Evolutionary conservation across 306 rosid genomes (phyloP).

Genomic region (Pyrus betulifolia): DNA sequence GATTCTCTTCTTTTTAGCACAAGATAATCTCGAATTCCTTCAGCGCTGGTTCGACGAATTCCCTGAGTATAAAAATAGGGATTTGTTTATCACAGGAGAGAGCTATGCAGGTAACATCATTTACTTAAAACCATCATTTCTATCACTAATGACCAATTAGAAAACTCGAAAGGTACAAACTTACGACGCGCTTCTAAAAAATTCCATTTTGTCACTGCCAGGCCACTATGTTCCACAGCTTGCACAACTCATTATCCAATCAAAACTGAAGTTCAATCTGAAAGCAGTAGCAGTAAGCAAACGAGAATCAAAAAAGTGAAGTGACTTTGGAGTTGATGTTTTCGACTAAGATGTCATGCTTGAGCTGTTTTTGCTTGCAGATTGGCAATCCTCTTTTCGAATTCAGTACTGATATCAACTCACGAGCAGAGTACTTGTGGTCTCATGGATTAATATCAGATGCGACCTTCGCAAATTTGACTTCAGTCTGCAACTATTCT

Average conservation of each 20-base stretch:
- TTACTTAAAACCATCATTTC: background rate
- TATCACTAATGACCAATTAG: background rate
- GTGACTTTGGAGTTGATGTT: no score
- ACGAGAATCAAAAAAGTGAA: no score
- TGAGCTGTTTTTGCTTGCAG: constrained; percentile 23
- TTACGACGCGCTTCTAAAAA: background rate
- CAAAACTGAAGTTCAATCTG: constrained; percentile 21
- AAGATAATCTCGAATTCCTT: constrained; percentile 28
- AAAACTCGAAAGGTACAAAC: background rate
- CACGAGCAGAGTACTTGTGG: constrained; percentile 49
- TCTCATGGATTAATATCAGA: constrained; percentile 68
- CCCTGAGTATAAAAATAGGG: constrained; percentile 23
- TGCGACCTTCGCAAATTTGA: constrained; percentile 33
- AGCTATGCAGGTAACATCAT: constrained; percentile 34
- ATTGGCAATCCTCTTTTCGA: constrained; percentile 70
- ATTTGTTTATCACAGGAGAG: constrained; percentile 29
- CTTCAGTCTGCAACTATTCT: constrained; percentile 26
- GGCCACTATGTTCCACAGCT: constrained; percentile 49
- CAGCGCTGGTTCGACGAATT: constrained; percentile 33
- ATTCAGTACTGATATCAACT: constrained; percentile 51
- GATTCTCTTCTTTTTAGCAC: constrained; percentile 11
- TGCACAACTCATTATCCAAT: constrained; percentile 31
- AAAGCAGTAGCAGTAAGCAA: constrained; percentile 38
- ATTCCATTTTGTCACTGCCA: background rate
- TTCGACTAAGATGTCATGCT: background rate